Percentiles rank a stretch among this genome's conserved stretches.
Evolutionary conservation across 495 filamentous ascomycete species (phyloP).

Genomic region (Xylaria sp.): DNA sequence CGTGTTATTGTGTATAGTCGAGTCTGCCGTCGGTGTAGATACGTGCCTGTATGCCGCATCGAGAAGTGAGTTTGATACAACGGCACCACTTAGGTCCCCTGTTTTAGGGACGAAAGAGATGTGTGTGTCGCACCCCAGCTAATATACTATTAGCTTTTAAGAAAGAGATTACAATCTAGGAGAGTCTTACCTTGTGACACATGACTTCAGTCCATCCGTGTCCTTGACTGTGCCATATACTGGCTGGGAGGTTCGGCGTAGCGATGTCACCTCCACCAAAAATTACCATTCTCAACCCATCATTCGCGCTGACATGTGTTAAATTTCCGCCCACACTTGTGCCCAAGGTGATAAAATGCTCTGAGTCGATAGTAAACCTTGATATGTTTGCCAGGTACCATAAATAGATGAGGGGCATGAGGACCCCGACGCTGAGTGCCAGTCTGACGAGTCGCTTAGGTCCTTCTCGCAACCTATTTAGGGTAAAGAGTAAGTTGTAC

Average conservation of each 20-base stretch:
- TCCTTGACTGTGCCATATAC: neutral
- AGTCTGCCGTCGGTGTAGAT: neutral
- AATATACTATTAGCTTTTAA: constrained; percentile 22
- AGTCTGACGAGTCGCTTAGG: constrained; percentile 3
- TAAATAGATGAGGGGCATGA: neutral
- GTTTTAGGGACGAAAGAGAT: constrained; percentile 41
- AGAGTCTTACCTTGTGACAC: constrained; percentile 20
- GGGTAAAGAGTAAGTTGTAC: neutral
- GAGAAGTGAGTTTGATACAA: constrained; percentile 45
- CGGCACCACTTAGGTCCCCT: constrained; percentile 31
- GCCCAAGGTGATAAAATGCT: neutral
- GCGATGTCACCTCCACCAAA: constrained; percentile 38
- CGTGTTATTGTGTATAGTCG: constrained; percentile 28
- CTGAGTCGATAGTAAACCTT: neutral
- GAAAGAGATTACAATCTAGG: neutral
- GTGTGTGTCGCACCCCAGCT: constrained; percentile 46
- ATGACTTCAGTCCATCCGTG: constrained; percentile 27
- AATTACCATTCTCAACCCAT: constrained; percentile 35
- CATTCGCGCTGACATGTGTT: neutral
- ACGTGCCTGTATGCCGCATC: constrained; percentile 35
- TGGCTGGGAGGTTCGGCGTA: constrained; percentile 19
- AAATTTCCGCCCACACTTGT: neutral
- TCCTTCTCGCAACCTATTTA: constrained; percentile 12
- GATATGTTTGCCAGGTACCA: constrained; percentile 11
- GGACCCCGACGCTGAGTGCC: constrained; percentile 1